Evolutionary conservation across 257 asterid genomes (phyloP), one percentile per base, ranked within the genome.

Genomic region (Solanum ossicruentum): DNA sequence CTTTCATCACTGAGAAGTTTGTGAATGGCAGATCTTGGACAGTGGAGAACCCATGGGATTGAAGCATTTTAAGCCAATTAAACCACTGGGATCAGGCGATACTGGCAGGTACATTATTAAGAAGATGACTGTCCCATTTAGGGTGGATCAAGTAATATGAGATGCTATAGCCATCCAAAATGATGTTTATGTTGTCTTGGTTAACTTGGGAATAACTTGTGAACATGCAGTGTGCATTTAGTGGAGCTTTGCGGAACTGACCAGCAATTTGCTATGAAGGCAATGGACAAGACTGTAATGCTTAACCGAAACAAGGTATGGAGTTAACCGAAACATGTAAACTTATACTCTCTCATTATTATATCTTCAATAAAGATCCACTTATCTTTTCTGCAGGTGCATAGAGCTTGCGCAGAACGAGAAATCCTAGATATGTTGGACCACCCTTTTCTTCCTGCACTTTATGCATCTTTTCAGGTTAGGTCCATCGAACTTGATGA

Each of bases 401-500:
- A 97, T 86, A 95, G 99, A 90, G 99, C 99, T 86, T 95, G 98
- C 89, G 98, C 99, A 52, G 99, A 97, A 88, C 91, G 99, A 89
- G 98, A 95, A 88, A 97, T 97, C 87, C 93, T 97, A 43, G 98
- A 95, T 90, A 88, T 95, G 97, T 86, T 97, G 92, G 99, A 97
- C 87, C 99, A 97, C 85, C 99, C 99, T 84, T 97, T 97, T 89
- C 98, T 97, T 88, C 99, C 99, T 32, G 98, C 98, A 56, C 92
- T 97, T 18, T 97, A 97, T 85, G 99, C 99, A 81, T 97, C 99
- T 84, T 97, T 97, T 90, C 98, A 97, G 98, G 99, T 96, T 80
- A 83, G 91, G 58, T 26, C 61, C 60, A 58, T 32, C 51, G 49
- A 71, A 57, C 80, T 28, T 10, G 12, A 77, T 15, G 49, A 51